Percentiles rank a stretch among this genome's conserved stretches.
Conservation (phyloP, 169 alveolate species). For the Cryptosporidium parvum region DNA sequence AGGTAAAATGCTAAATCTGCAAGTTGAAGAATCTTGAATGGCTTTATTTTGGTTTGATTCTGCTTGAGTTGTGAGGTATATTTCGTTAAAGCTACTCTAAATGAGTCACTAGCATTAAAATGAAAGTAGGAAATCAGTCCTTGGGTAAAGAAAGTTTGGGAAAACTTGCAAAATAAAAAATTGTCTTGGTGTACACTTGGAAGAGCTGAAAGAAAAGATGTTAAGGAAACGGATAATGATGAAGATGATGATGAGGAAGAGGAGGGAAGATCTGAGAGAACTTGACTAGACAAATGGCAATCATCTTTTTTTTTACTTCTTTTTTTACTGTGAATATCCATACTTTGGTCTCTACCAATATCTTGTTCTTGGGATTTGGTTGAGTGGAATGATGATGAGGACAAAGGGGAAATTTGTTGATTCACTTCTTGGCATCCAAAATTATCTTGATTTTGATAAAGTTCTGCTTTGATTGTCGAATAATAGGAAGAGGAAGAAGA, state of each 20-base stretch:
- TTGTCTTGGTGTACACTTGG: background rate
- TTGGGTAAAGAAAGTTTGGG: constrained; percentile 6
- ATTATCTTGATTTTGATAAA: background rate
- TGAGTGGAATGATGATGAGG: background rate
- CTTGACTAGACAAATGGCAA: background rate
- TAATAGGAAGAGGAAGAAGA: background rate
- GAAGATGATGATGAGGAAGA: background rate
- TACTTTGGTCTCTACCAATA: background rate
- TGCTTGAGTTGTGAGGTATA: background rate
- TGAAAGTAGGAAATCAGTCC: constrained; percentile 10
- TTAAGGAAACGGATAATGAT: background rate
- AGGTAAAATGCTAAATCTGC: constrained; percentile 31
- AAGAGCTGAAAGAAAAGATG: background rate
- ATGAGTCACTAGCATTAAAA: background rate
- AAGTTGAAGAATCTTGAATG: constrained; percentile 35
- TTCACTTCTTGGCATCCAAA: background rate
- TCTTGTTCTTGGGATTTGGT: constrained; percentile 9
- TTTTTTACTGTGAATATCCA: background rate
- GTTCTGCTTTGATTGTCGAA: background rate
- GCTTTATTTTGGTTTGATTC: constrained; percentile 12
- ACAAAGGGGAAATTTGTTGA: background rate
- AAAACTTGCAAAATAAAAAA: constrained; percentile 14
- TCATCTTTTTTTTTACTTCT: no score
- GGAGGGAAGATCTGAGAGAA: background rate
- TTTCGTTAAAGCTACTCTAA: background rate